phyloP scores from a whole-genome alignment of 139 green algal genomes.

The Dunaliella primolecta region DNA sequence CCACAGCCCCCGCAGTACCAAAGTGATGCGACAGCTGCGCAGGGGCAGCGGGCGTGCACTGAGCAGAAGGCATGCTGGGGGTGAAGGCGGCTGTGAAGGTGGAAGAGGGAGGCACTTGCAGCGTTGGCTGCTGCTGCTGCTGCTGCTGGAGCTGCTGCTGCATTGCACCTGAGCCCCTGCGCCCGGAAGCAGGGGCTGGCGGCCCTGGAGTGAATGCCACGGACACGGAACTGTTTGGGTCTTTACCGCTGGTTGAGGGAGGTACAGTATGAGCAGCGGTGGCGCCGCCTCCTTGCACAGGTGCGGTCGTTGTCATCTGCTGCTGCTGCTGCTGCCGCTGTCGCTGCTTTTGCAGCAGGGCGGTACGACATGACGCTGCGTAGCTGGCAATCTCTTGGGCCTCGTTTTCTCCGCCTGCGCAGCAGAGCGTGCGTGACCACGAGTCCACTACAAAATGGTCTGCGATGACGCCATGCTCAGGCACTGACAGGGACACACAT shows the following conservation, averaged over 20 bases:
- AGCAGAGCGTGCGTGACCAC: no score
- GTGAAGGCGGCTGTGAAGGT: background rate
- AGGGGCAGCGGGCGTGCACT: no score
- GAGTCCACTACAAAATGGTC: no score
- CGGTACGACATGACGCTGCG: background rate
- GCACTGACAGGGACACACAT: no score
- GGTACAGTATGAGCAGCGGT: no score
- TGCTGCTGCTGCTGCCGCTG: conserved; percentile 19
- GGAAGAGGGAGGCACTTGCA: background rate
- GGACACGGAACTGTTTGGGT: no score
- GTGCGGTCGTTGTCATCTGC: no score
- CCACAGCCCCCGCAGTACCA: background rate
- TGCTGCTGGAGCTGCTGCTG: background rate
- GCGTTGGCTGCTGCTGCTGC: background rate
- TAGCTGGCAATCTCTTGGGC: conserved; percentile 14
- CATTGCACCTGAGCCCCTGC: background rate
- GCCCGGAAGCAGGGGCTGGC: background rate
- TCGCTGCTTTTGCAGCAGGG: background rate
- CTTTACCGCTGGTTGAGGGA: no score
- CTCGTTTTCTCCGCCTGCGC: conserved; percentile 36
- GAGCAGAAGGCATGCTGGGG: background rate
- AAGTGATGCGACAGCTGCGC: no score
- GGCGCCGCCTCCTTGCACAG: no score
- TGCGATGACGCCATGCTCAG: no score
- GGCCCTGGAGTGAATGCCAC: background rate